Base-by-base conservation (phyloP, 2,329 filamentous ascomycete species). In the Diaporthe destruens region DNA sequence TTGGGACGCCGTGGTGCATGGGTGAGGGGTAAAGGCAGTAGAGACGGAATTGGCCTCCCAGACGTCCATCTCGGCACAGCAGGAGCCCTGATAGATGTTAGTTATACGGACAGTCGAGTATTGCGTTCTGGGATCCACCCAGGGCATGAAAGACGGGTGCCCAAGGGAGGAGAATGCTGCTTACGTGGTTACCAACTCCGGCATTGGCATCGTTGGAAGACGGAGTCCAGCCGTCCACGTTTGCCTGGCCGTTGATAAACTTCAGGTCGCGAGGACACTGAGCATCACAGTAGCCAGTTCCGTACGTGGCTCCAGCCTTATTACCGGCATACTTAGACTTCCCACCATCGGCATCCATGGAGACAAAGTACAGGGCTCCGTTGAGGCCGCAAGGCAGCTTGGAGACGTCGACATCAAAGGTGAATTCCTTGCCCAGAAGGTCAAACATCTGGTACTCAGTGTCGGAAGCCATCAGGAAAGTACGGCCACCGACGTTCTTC, bases 351-450 rank as follows among this genome's bases (percentile, higher is more conserved):
- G 82, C 81, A 51, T 89, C 87, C 89, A 91, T 91, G 78, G 86
- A 84, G 57, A 89, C 86, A 71, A 91, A 88, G 84, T 94, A 93
- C 59, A 94, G 83, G 57, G 92, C 92, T 70, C 91, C 92, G 81
- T 94, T 94, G 73, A 94, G 82, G 74, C 92, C 92, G 78, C 92
- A 94, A 73, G 88, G 87, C 25, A 93, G 84, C 76, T 87, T 87
- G 53, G 91, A 92, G 56, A 92, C 88, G 79, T 94, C 92, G 34
- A 93, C 91, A 71, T 93, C 91, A 74, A 94, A 93, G 70, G 90
- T 91, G 82, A 94, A 91, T 81, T 94, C 92, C 78, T 91, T 87
- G 81, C 89, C 90, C 69, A 90, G 84, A 72, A 93, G 84, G 73
- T 89, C 86, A 82, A 93, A 91, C 79, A 88, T 86, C 82, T 92